Evolutionary conservation across 2,329 filamentous ascomycete species (phyloP).

Genomic region (Hortaea sp.): DNA sequence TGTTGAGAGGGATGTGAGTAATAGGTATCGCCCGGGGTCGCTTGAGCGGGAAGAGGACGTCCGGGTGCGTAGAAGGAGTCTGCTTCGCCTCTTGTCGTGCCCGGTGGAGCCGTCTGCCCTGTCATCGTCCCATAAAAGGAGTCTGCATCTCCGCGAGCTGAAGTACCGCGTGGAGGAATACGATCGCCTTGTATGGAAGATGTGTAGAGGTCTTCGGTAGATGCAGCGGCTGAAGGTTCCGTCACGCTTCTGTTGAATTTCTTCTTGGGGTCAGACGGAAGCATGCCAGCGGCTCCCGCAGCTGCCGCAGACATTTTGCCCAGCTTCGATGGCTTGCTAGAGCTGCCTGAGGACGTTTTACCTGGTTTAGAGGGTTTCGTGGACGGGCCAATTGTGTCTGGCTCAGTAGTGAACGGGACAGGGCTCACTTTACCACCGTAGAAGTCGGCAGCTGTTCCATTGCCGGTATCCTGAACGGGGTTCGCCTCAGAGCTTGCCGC

Average conservation of each 20-base stretch:
- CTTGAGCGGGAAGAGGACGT: not conserved
- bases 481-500: constrained; percentile 41
- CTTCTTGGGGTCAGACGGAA: not conserved
- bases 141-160: no score
- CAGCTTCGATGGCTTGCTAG: constrained; percentile 9
- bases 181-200: not conserved
- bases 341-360: constrained; percentile 2
- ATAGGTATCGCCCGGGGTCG: not conserved
- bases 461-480: constrained; percentile 50
- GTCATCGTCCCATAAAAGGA: not conserved
- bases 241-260: not conserved
- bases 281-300: constrained; percentile 1
- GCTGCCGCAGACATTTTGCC: constrained; percentile 5
- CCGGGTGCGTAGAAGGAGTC: not conserved
- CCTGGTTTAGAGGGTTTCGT: not conserved
- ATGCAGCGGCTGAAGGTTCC: not conserved
- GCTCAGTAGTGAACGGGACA: not conserved
- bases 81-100: not conserved
- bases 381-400: not conserved
- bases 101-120: not conserved
- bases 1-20: constrained; percentile 2
- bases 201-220: not conserved
- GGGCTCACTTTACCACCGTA: constrained; percentile 29
- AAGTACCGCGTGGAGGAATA: not conserved
- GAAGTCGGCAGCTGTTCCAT: constrained; percentile 50